Base-by-base conservation (phyloP, 2,329 filamentous ascomycete genomes). In the Lasiodiplodia citricola region DNA sequence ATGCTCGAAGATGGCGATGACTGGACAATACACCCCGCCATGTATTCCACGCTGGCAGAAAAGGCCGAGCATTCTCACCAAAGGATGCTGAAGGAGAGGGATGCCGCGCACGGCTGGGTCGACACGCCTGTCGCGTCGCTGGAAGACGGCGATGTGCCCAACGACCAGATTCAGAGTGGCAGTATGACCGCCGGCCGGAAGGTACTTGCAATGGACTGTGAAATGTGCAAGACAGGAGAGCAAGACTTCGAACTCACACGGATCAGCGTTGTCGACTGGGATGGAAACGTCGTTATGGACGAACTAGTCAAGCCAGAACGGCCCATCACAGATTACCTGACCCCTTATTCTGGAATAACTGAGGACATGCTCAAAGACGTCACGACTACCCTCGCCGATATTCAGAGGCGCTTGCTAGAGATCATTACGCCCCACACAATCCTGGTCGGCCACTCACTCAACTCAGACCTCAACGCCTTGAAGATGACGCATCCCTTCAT, bases 251-350 rank as follows among this genome's bases (percentile, higher is more conserved):
- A 94, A 44, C 88, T 99, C 54, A 96, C 96, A 1, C 90, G 96
- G 68, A 91, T 98, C 77, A 97, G 94, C 77, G 80, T 98, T 50
- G 84, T 99, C 8, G 84, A 89, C 70, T 99, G 96, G 95, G 88
- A 94, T 73, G 94, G 94, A 60, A 87, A 89, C 41, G 87, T 92
- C 11, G 85, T 97, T 18, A 82, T 98, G 64, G 96, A 99, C 78
- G 92, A 97, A 81, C 87, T 98, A 14, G 96, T 99, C 75, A 96
- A 96, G 82, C 96, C 96, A 0, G 86, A 90, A 55, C 90, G 92
- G 72, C 91, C 92, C n/a, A 94, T 99, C 75, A 91, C 88, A 68
- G 92, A 99, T 83, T 98, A 99, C 78, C 86, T 99, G 51, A 99
- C 96, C 1, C 90, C 87, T 73, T 85, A 90, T 80, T 99, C 96